phyloP scores from a whole-genome alignment of 1,284 basidiomycete species.

The Fomitopsis betulina region DNA sequence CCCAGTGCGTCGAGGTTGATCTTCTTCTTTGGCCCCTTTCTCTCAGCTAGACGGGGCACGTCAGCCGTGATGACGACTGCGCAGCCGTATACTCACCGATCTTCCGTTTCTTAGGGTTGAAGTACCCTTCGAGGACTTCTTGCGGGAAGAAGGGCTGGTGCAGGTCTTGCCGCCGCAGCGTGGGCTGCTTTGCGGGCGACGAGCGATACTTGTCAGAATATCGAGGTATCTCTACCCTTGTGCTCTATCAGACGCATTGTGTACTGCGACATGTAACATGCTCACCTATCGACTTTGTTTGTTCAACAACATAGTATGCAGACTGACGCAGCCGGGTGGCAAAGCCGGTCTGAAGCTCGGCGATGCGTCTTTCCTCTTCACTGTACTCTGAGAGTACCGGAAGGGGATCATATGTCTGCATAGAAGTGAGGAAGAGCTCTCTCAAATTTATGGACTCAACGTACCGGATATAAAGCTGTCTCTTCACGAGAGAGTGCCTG shows the following conservation, averaged over 20 bases:
- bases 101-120: constrained; percentile 68
- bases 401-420: constrained; percentile 50
- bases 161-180: constrained; percentile 62
- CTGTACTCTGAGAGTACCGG: constrained; percentile 64
- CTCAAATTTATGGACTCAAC: constrained; percentile 45
- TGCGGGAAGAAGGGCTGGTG: constrained; percentile 72
- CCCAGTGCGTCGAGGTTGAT: constrained; percentile 62
- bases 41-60: constrained; percentile 25
- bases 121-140: constrained; percentile 72
- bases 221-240: constrained; percentile 55
- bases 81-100: constrained; percentile 28
- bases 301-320: constrained; percentile 70
- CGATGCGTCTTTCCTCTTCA: constrained; percentile 58
- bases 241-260: constrained; percentile 5
- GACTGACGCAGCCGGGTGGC: constrained; percentile 58
- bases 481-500: constrained; percentile 70
- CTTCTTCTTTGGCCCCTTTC: constrained; percentile 34
- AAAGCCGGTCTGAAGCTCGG: constrained; percentile 64
- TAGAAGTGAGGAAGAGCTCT: constrained; percentile 69
- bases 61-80: not conserved
- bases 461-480: constrained; percentile 73
- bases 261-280: not conserved
- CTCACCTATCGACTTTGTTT: constrained; percentile 59
- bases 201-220: constrained; percentile 81
- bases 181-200: constrained; percentile 51